Conservation (phyloP, 1,139 yeast species). For the Blastobotrys malaysiensis region DNA sequence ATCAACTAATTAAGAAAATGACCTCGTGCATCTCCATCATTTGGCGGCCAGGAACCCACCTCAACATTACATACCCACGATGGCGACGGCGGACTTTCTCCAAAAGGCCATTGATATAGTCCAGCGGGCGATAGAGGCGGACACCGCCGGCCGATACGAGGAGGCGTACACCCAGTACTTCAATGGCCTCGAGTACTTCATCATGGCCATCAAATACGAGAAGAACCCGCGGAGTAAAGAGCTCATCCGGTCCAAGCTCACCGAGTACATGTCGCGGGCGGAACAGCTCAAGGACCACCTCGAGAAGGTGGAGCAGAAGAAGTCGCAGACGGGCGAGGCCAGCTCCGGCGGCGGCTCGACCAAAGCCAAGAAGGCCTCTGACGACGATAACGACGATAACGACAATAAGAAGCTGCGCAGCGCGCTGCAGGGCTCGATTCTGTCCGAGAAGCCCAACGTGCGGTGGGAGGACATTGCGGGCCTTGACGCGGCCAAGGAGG, state of each 20-base stretch:
- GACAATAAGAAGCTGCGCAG: constrained; percentile 86
- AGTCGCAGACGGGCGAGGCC: constrained; percentile 41
- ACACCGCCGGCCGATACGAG: constrained; percentile 82
- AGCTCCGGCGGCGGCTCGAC: constrained; percentile 51
- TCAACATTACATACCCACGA: constrained; percentile 15
- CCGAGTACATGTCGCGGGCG: constrained; percentile 88
- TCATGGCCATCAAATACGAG: constrained; percentile 95
- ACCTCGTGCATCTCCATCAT: too few relatives aligned
- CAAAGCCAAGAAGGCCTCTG: constrained; percentile 43
- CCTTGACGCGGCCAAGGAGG: constrained; percentile 89
- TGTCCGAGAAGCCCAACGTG: constrained; percentile 89
- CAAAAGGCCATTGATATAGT: constrained; percentile 91
- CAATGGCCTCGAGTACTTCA: constrained; percentile 88
- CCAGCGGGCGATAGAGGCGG: constrained; percentile 93
- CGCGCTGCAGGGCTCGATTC: constrained; percentile 87
- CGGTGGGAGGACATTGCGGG: constrained; percentile 97
- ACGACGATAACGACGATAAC: constrained; percentile 65
- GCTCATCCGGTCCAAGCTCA: constrained; percentile 78
- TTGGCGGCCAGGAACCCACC: neutral
- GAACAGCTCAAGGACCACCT: constrained; percentile 90
- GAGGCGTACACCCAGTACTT: constrained; percentile 93
- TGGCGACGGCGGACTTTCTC: constrained; percentile 73
- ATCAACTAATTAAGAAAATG: too few relatives aligned
- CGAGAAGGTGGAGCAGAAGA: constrained; percentile 51
- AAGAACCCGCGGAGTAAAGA: constrained; percentile 87